These are phyloP conservation scores for Brettanomyces custersianus DNA, from an alignment of 805 yeast species.

Conservation along the genomic window DNA sequence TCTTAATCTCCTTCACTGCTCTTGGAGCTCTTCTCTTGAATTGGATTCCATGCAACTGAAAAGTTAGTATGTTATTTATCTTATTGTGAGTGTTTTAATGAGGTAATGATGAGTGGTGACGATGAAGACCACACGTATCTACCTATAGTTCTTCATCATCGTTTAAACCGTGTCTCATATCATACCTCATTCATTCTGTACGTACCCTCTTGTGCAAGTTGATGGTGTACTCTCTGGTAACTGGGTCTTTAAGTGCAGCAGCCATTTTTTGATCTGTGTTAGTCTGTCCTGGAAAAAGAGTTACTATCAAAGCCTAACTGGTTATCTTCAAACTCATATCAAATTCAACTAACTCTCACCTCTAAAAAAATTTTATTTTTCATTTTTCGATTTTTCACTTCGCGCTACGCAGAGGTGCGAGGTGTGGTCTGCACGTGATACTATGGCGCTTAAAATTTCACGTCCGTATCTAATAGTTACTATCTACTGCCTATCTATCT, in stretches of 20 bases:
- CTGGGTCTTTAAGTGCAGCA: conserved; percentile 91
- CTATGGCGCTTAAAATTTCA: not conserved
- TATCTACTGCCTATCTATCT: not conserved
- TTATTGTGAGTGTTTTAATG: not conserved
- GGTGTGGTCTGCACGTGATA: not conserved
- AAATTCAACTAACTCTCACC: too few species aligned
- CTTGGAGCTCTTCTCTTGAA: conserved; percentile 99
- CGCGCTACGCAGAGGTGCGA: not conserved
- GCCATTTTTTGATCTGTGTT: conserved; percentile 25
- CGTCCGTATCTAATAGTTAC: too few species aligned
- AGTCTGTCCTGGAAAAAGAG: not conserved
- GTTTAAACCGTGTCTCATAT: not conserved
- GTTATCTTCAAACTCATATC: too few species aligned
- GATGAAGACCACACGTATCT: too few species aligned
- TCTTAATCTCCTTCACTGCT: conserved; percentile 99
- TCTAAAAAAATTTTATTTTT: not conserved
- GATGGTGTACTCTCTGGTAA: conserved; percentile 99
- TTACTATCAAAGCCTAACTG: too few species aligned
- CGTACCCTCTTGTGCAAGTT: conserved; percentile 98
- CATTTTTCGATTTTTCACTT: not conserved
- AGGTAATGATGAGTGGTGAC: not conserved
- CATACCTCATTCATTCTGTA: conserved; percentile 15
- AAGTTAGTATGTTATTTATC: not conserved
- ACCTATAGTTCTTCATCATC: not conserved
- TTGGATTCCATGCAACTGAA: conserved; percentile 90